phyloP scores from a whole-genome alignment of 768 basidiomycete species.

The Lactifluus rugatus region DNA sequence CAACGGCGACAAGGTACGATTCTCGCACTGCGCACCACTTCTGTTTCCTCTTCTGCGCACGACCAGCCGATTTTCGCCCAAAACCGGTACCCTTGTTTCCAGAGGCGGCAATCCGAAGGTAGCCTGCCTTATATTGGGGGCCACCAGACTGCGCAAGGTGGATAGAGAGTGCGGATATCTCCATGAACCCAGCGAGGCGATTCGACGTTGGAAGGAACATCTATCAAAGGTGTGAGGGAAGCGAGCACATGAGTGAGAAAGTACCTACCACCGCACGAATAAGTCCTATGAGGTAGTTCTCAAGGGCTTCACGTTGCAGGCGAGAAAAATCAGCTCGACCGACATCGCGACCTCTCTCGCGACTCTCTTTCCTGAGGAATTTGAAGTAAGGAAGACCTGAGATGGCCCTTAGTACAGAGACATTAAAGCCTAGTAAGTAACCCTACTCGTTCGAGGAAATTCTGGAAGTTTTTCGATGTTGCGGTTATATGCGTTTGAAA shows the following conservation, averaged over 20 bases:
- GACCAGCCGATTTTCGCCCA: slow-evolving; percentile 53
- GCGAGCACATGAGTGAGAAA: neutral
- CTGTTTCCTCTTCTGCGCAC: slow-evolving; percentile 51
- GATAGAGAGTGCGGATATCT: slow-evolving; percentile 83
- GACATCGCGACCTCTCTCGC: slow-evolving; percentile 40
- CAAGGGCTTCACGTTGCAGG: slow-evolving; percentile 70
- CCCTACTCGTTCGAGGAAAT: slow-evolving; percentile 73
- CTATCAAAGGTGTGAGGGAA: slow-evolving; percentile 30
- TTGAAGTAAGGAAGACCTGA: slow-evolving; percentile 86
- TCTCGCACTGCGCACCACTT: slow-evolving; percentile 92
- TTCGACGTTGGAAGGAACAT: slow-evolving; percentile 96
- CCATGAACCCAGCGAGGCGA: slow-evolving; percentile 81
- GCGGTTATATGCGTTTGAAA: slow-evolving; percentile 72
- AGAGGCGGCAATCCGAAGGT: slow-evolving; percentile 48
- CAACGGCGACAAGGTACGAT: slow-evolving; percentile 78
- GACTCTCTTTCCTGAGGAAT: slow-evolving; percentile 59
- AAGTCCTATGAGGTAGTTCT: slow-evolving; percentile 79
- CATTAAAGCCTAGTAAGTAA: neutral
- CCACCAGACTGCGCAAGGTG: slow-evolving; percentile 73
- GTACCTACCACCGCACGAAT: slow-evolving; percentile 77
- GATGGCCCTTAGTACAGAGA: neutral
- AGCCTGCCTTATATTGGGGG: slow-evolving; percentile 85
- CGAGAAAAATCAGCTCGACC: slow-evolving; percentile 70
- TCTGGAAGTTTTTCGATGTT: slow-evolving; percentile 76
- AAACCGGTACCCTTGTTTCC: slow-evolving; percentile 46